Evolutionary conservation across 2,329 filamentous ascomycete genomes (phyloP), one percentile per base, ranked within the genome.

Genomic region (Cladosporium halotolerans): DNA sequence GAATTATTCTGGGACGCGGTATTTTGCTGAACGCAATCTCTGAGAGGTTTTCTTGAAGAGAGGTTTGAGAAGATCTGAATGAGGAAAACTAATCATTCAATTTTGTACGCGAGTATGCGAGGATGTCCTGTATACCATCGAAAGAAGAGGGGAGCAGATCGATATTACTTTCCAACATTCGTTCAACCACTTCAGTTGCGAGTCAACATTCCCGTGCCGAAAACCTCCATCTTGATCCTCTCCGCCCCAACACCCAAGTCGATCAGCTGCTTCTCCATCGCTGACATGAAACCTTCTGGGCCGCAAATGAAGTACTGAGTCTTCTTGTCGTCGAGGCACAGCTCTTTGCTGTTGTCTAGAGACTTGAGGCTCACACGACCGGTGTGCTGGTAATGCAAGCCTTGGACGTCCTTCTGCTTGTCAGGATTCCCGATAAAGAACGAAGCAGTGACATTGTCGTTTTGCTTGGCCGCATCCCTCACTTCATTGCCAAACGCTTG

Each of bases 281-380:
- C 78, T 9, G 76, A 62, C 88, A 91, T 91, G 73, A 89, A 91
- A 7, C 67, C 65, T 55, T 77, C 75, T 0, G 87, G 86, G 0
- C 87, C 88, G 63, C 88, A 91, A 50, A 88, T 71, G 61, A 80
- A 90, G 67, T 89, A 91, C 62, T 83, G 74, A 0, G 87, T 76
- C 41, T 70, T 70, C 1, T 68, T 46, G 60, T 85, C 72, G 16
- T 74, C 70, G 1, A 84, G 64, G 59, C 77, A 80, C n/a, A 91
- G 70, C 43, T 80, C 73, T 0, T 70, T 63, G 8, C 79, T 72
- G 19, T 69, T 66, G 57, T 80, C 76, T 36, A 88, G 65, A 52
- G 73, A 76, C 32, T 72, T 68, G n/a, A 90, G 66, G 54, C 82
- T 75, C 13, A 88, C 69, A 7, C 80, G 75, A 3, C 84, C 81